A percentile compares a stretch with the other conserved stretches of the same genome.
Conservation (phyloP, 345 rosid species). For the Citrus mangshanensis region DNA sequence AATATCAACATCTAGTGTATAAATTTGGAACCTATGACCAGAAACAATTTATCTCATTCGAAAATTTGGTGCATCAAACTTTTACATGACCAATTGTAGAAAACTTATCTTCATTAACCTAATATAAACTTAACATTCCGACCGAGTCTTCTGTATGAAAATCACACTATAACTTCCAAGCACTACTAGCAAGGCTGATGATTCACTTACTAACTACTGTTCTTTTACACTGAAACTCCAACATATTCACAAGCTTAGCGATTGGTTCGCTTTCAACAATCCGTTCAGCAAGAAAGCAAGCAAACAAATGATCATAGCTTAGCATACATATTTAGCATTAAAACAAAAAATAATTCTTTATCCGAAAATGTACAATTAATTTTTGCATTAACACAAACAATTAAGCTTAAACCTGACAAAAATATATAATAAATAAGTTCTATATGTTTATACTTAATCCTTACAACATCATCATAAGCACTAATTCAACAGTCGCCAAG, state of each 20-base stretch:
- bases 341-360: too few species aligned
- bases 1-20: neutral
- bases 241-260: too few species aligned
- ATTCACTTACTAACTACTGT: neutral
- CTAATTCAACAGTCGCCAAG: neutral
- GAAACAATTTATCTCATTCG: neutral
- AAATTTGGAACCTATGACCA: neutral
- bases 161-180: neutral
- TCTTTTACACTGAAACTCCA: neutral
- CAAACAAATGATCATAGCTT: neutral
- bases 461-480: neutral
- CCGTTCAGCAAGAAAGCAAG: neutral
- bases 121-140: neutral
- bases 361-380: neutral
- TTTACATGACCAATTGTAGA: neutral
- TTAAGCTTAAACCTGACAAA: neutral
- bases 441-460: too few species aligned
- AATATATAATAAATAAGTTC: neutral
- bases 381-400: neutral
- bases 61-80: neutral
- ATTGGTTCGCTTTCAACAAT: neutral
- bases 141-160: neutral
- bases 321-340: neutral
- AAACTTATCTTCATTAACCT: neutral
- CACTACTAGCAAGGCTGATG: neutral